phyloP scores from a whole-genome alignment of 2,329 filamentous ascomycete species.

The Fusarium heterosporum region DNA sequence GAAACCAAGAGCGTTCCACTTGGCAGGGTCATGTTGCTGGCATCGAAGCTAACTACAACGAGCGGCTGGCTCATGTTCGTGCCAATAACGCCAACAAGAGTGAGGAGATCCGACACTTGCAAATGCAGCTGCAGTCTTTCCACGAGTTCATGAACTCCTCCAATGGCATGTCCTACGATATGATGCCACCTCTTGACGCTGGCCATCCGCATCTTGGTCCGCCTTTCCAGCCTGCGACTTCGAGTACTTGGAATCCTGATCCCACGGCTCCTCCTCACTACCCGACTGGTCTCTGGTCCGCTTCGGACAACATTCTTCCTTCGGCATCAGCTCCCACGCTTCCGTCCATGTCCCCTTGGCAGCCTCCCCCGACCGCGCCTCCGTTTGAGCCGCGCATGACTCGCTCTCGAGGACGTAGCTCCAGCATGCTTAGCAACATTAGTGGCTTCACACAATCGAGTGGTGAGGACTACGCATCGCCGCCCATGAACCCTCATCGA shows the following conservation, averaged over 20 bases:
- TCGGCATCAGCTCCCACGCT: slow-evolving; percentile 49
- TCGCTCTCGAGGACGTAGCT: slow-evolving; percentile 68
- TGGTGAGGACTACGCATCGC: slow-evolving; percentile 58
- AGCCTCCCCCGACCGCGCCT: slow-evolving; percentile 55
- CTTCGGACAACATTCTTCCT: slow-evolving; percentile 51
- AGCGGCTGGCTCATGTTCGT: slow-evolving; percentile 57
- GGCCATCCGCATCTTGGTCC: slow-evolving; percentile 44
- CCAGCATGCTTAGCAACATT: slow-evolving; percentile 74
- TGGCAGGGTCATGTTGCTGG: slow-evolving; percentile 61
- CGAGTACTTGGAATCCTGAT: slow-evolving; percentile 52
- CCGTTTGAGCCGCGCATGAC: slow-evolving; percentile 51
- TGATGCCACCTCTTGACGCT: slow-evolving; percentile 37
- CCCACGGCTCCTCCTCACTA: slow-evolving; percentile 52
- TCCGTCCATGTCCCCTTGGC: slow-evolving; percentile 51
- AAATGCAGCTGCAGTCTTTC: slow-evolving; percentile 51
- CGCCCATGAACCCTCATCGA: slow-evolving; percentile 38
- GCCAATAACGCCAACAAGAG: slow-evolving; percentile 47
- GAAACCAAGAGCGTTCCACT: slow-evolving; percentile 62
- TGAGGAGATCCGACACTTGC: slow-evolving; percentile 49
- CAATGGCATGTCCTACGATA: slow-evolving; percentile 51
- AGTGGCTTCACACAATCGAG: slow-evolving; percentile 75
- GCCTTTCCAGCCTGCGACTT: slow-evolving; percentile 40
- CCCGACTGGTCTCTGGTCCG: slow-evolving; percentile 53
- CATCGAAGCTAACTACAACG: slow-evolving; percentile 60
- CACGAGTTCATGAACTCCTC: slow-evolving; percentile 50